Percentiles rank a stretch among this genome's conserved stretches.
phyloP scores from a whole-genome alignment of 768 basidiomycete genomes.

The Tubosaeta sp. region DNA sequence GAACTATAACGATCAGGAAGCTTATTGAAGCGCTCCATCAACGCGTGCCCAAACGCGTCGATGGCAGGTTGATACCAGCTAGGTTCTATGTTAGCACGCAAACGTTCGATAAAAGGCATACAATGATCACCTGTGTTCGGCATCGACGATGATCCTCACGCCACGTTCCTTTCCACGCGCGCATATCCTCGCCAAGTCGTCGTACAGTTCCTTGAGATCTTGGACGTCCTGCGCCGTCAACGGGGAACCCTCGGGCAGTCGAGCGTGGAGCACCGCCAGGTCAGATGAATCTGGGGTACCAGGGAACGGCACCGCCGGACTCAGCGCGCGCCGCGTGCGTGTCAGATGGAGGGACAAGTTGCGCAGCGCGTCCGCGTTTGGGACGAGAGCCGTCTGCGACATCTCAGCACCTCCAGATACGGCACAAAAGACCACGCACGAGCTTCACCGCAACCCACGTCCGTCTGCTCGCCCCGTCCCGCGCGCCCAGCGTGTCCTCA shows the following conservation, averaged over 20 bases:
- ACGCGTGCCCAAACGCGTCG: constrained; percentile 69
- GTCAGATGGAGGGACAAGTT: constrained; percentile 59
- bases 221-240: constrained; percentile 55
- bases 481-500: constrained; percentile 46
- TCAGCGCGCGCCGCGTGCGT: constrained; percentile 34
- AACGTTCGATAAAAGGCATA: not conserved
- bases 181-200: constrained; percentile 63
- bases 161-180: constrained; percentile 53
- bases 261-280: constrained; percentile 43
- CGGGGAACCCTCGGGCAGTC: constrained; percentile 14
- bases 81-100: not conserved
- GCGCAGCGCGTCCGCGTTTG: constrained; percentile 55
- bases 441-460: constrained; percentile 89
- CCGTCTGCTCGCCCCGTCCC: constrained; percentile 38
- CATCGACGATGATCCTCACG: constrained; percentile 76
- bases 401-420: not conserved
- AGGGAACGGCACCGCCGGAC: constrained; percentile 54
- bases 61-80: constrained; percentile 75
- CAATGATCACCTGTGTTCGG: constrained; percentile 62
- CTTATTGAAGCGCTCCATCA: constrained; percentile 77
- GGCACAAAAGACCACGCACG: constrained; percentile 35
- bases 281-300: constrained; percentile 61
- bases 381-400: constrained; percentile 62
- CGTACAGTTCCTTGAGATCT: constrained; percentile 56
- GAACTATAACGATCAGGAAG: constrained; percentile 13